Evolutionary conservation across 2,329 filamentous ascomycete genomes (phyloP), one percentile per base, ranked within the genome.

Genomic region (Paraphaeosphaeria minitans): DNA sequence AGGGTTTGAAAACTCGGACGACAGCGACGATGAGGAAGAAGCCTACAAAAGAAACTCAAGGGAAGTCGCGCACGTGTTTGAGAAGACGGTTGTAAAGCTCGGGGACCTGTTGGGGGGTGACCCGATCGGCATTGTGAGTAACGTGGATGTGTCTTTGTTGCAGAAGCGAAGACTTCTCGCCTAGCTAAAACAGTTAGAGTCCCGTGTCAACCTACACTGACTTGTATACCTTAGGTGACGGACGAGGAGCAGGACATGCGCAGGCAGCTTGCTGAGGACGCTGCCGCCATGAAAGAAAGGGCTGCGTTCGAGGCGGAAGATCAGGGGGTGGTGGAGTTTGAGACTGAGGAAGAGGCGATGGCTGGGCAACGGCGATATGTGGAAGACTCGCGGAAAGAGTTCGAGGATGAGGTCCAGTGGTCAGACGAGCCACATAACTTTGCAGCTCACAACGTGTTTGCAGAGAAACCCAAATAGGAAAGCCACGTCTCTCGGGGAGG

Each of bases 31-130:
- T 45, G 63, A 65, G 21, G 39, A 48, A 2, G 69, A 67, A 53
- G 69, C 68, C 8, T 75, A 77, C 35, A 73, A 76, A 29, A 71
- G 71, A 14, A 66, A 66, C 37, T 82, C 81, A 65, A 83, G 90
- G 63, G 63, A 86, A 90, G 35, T 51, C 13, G 91, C 88, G 0
- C 84, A 84, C 62, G 87, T 96, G 1, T 97, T 95, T 77, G 91
- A 95, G 74, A 84, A 84, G 67, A 95, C 92, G 0, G 85, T 96
- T 64, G 84, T 91, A 41, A 84, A 90, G 70, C 77, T 96, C 14
- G 91, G 90, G 0, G 87, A 89, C 68, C 82, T 85, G 12, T 76
- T 95, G 29, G 88, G 85, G 21, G 77, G 75, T 13, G 74, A 76
- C 3, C 75, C 75, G 43, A 81, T 82, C 64, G 80, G 80, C 2